phyloP scores from a whole-genome alignment of 192 early-diverging fungal genomes.

The Linnemannia hyalina region DNA sequence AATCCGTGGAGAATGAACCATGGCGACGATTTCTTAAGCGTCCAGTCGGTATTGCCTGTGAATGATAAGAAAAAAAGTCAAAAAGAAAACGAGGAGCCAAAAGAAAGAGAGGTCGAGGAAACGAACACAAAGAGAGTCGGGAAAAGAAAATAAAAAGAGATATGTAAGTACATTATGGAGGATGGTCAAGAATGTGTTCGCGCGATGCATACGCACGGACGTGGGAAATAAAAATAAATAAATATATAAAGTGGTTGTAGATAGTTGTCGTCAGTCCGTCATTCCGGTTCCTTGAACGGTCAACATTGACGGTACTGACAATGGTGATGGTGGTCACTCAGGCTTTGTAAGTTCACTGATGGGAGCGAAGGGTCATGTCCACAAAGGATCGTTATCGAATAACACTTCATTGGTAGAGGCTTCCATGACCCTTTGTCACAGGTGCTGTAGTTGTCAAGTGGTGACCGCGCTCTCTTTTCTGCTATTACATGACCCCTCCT shows the following conservation, averaged over 20 bases:
- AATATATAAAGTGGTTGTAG: background rate
- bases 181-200: background rate
- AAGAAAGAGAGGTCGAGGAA: background rate
- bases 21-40: background rate
- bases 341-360: too few relatives aligned
- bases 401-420: background rate
- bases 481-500: background rate
- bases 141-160: background rate
- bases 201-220: background rate
- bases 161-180: background rate
- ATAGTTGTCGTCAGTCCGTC: background rate
- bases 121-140: background rate
- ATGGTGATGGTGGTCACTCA: too few relatives aligned
- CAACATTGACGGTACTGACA: too few relatives aligned
- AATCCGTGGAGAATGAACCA: background rate
- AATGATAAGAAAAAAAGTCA: background rate
- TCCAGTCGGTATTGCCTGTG: slow-evolving; percentile 6
- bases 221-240: background rate
- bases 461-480: background rate
- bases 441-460: background rate
- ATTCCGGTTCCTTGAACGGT: background rate
- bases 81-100: background rate
- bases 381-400: background rate
- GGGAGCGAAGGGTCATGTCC: background rate
- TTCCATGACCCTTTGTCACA: background rate